These are phyloP conservation scores for maize (Zea mays) DNA, from an alignment of 176 grass and related monocot species.

Conservation along the genomic window DNA sequence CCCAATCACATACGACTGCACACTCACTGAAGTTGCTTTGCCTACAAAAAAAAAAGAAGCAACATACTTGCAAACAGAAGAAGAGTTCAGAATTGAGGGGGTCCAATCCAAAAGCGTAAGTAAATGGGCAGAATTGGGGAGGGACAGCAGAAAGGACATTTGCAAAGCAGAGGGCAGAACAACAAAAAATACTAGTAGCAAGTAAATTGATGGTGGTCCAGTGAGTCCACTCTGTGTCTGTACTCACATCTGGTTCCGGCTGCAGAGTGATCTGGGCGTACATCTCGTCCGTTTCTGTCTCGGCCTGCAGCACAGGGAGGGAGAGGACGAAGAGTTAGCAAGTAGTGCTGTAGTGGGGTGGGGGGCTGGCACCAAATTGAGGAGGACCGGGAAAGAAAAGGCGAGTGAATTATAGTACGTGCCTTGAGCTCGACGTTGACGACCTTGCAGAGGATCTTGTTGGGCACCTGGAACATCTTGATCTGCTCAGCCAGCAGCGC, in stretches of 20 bases:
- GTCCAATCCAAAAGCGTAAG: constrained; percentile 7
- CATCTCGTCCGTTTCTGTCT: constrained; percentile 90
- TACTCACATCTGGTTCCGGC: constrained; percentile 72
- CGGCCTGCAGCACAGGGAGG: constrained; percentile 48
- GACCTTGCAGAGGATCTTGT: constrained; percentile 91
- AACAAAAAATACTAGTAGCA: not conserved
- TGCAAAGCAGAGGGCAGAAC: not conserved
- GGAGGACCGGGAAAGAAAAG: not conserved
- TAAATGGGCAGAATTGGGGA: constrained; percentile 2
- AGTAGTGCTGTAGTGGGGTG: no score
- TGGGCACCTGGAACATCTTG: constrained; percentile 78
- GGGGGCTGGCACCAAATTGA: not conserved
- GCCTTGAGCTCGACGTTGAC: constrained; percentile 87
- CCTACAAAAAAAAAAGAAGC: not conserved
- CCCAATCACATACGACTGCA: not conserved
- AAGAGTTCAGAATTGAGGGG: constrained; percentile 1
- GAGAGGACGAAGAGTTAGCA: not conserved
- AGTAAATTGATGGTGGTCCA: constrained; percentile 25
- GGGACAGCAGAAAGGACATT: not conserved
- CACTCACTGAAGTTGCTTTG: not conserved
- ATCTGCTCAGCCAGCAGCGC: constrained; percentile 53
- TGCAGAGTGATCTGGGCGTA: constrained; percentile 88
- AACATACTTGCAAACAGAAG: not conserved
- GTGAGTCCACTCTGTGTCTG: not conserved
- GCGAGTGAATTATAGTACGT: constrained; percentile 32